Evolutionary conservation across 306 rosid genomes (phyloP).

Genomic region (Boehmeria nivea): DNA sequence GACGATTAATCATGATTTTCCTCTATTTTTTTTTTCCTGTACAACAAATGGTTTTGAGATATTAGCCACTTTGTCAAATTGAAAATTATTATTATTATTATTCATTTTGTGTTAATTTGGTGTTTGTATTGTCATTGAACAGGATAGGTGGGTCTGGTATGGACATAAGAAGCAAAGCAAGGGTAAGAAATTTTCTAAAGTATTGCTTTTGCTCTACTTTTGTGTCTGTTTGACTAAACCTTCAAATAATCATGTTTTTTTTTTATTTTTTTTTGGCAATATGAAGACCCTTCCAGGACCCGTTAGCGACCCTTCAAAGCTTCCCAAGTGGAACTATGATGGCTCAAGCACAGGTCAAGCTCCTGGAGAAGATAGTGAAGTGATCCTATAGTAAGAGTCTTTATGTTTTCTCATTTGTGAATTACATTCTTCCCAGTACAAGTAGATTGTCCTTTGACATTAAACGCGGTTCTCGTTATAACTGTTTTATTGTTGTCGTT

Average conservation of each 20-base stretch:
- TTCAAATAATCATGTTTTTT: neutral
- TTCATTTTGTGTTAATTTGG: neutral
- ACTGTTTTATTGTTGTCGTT: conserved; percentile 4
- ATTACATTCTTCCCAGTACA: neutral
- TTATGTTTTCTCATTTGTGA: neutral
- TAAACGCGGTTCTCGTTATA: neutral
- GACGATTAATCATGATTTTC: too few species aligned
- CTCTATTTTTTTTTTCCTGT: too few species aligned
- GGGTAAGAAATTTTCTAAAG: conserved; percentile 39
- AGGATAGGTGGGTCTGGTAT: conserved; percentile 97
- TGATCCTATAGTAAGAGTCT: conserved; percentile 55
- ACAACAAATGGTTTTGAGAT: too few species aligned
- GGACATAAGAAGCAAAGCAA: conserved; percentile 96
- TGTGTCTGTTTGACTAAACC: neutral
- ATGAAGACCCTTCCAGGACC: conserved; percentile 70
- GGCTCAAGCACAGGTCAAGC: conserved; percentile 98
- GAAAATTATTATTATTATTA: neutral
- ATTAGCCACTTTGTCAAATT: too few species aligned
- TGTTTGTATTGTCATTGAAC: conserved; percentile 7
- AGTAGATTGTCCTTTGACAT: neutral
- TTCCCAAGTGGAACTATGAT: conserved; percentile 89
- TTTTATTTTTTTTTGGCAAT: conserved; percentile 15
- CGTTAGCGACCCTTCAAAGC: conserved; percentile 63
- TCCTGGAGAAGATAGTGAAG: conserved; percentile 86
- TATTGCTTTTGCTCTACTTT: neutral